A percentile compares a stretch with the other conserved stretches of the same genome.
These are phyloP conservation scores for Boletus reticulatus DNA, from an alignment of 768 basidiomycete genomes.

Conservation along the genomic window DNA sequence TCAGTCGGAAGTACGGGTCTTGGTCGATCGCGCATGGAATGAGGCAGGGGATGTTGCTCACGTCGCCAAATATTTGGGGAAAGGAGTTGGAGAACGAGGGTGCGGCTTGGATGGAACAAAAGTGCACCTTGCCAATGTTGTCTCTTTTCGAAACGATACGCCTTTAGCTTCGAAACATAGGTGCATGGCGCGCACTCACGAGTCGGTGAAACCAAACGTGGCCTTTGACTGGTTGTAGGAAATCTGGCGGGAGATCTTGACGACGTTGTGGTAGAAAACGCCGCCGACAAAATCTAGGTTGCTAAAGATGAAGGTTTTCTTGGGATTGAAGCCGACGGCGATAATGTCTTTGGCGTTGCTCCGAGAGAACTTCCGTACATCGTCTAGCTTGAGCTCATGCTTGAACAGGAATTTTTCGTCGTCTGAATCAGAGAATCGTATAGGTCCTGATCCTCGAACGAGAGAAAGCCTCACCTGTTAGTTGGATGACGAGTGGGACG, in stretches of 20 bases:
- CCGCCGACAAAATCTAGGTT: slow-evolving; percentile 89
- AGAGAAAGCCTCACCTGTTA: slow-evolving; percentile 64
- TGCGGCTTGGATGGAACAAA: slow-evolving; percentile 91
- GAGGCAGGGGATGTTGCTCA: slow-evolving; percentile 81
- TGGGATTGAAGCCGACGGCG: slow-evolving; percentile 87
- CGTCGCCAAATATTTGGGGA: slow-evolving; percentile 91
- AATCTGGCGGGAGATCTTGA: slow-evolving; percentile 89
- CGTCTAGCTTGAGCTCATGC: slow-evolving; percentile 86
- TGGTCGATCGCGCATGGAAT: slow-evolving; percentile 99
- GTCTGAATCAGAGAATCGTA: slow-evolving; percentile 45
- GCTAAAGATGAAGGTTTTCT: slow-evolving; percentile 97
- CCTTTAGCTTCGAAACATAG: neutral
- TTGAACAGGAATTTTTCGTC: slow-evolving; percentile 99
- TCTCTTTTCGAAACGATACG: slow-evolving; percentile 53
- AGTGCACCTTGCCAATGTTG: slow-evolving; percentile 98
- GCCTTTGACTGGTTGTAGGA: slow-evolving; percentile 92
- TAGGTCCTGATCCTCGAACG: neutral
- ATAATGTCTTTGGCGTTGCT: slow-evolving; percentile 96
- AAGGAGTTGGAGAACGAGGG: slow-evolving; percentile 98
- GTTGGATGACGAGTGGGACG: slow-evolving; percentile 90
- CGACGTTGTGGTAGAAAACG: slow-evolving; percentile 90
- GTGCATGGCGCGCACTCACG: slow-evolving; percentile 53
- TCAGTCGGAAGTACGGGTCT: slow-evolving; percentile 96
- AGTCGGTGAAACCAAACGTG: slow-evolving; percentile 95
- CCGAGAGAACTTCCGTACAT: slow-evolving; percentile 76